Evolutionary conservation across 345 rosid species (phyloP).

Genomic region (Ceriops tagal): DNA sequence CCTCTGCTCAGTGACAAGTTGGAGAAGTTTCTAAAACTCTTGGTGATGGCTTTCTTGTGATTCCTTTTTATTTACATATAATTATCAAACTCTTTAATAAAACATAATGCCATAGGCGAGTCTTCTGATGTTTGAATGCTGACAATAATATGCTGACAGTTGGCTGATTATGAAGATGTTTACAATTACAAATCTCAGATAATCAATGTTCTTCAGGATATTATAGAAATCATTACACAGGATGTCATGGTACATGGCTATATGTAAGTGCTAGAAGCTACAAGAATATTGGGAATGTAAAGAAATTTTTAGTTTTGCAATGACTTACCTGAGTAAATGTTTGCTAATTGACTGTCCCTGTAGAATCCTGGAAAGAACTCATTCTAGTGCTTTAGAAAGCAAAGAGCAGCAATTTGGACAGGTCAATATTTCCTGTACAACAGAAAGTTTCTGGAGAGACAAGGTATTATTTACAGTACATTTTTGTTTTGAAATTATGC

Average conservation of each 20-base stretch:
- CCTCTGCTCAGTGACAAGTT: slow-evolving; percentile 67
- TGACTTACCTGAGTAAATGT: slow-evolving; percentile 7
- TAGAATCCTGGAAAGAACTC: slow-evolving; percentile 60
- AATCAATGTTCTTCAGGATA: slow-evolving; percentile 84
- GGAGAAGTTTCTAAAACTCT: slow-evolving; percentile 62
- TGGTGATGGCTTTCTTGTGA: slow-evolving; percentile 46
- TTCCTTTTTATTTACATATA: slow-evolving; percentile 1
- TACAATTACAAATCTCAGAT: slow-evolving; percentile 62
- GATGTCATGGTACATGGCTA: slow-evolving; percentile 71
- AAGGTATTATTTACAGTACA: slow-evolving; percentile 46
- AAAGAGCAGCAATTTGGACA: slow-evolving; percentile 73
- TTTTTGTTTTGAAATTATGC: slow-evolving; percentile 1
- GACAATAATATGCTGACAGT: slow-evolving; percentile 43
- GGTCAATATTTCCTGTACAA: slow-evolving; percentile 36
- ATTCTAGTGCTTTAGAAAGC: slow-evolving; percentile 11
- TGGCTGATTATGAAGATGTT: slow-evolving; percentile 28
- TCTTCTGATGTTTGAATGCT: slow-evolving; percentile 5
- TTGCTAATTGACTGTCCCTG: slow-evolving; percentile 18
- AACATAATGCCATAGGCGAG: background rate
- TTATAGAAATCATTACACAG: slow-evolving; percentile 73
- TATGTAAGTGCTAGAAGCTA: slow-evolving; percentile 52
- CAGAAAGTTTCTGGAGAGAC: slow-evolving; percentile 46
- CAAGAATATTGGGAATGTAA: slow-evolving; percentile 8
- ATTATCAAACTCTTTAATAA: slow-evolving; percentile 2
- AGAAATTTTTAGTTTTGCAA: background rate